phyloP scores from a whole-genome alignment of 768 basidiomycete genomes.

The Hygrocybe punicea region DNA sequence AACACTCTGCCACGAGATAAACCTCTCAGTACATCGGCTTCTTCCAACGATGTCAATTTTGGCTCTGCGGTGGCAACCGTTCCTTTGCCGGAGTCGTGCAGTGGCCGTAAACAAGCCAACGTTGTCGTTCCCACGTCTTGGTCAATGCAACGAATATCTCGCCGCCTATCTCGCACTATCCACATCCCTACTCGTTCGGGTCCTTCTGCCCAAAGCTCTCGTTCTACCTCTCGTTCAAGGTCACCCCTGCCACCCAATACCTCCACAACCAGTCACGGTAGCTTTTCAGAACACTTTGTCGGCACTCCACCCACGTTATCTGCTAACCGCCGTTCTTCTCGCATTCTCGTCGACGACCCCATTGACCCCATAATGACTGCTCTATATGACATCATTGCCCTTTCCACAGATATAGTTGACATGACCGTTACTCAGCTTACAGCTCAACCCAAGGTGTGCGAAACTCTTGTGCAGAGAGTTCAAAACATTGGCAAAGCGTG shows the following conservation, averaged over 20 bases:
- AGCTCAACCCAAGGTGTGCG: slow-evolving; percentile 78
- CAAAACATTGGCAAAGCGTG: slow-evolving; percentile 91
- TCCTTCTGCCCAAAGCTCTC: slow-evolving; percentile 78
- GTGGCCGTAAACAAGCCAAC: slow-evolving; percentile 62
- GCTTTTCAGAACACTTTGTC: slow-evolving; percentile 44
- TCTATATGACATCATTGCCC: slow-evolving; percentile 86
- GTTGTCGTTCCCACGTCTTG: slow-evolving; percentile 50
- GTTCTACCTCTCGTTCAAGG: slow-evolving; percentile 91
- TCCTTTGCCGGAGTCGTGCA: slow-evolving; percentile 58
- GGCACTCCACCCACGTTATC: slow-evolving; percentile 31
- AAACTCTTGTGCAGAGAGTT: slow-evolving; percentile 82
- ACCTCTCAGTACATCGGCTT: slow-evolving; percentile 51
- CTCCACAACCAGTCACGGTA: slow-evolving; percentile 59
- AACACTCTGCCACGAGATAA: slow-evolving; percentile 65
- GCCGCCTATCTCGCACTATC: slow-evolving; percentile 80
- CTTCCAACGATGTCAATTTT: slow-evolving; percentile 52
- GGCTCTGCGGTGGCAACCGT: slow-evolving; percentile 61
- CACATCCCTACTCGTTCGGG: slow-evolving; percentile 67
- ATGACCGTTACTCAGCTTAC: slow-evolving; percentile 86
- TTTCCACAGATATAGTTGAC: slow-evolving; percentile 91
- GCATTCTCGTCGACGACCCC: slow-evolving; percentile 80
- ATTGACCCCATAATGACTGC: slow-evolving; percentile 86
- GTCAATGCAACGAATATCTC: slow-evolving; percentile 57
- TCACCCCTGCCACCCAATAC: slow-evolving; percentile 78
- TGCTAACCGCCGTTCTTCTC: slow-evolving; percentile 71